Evolutionary conservation across 2,329 filamentous ascomycete species (phyloP), one percentile per base, ranked within the genome.

Genomic region (Botryotinia convoluta): DNA sequence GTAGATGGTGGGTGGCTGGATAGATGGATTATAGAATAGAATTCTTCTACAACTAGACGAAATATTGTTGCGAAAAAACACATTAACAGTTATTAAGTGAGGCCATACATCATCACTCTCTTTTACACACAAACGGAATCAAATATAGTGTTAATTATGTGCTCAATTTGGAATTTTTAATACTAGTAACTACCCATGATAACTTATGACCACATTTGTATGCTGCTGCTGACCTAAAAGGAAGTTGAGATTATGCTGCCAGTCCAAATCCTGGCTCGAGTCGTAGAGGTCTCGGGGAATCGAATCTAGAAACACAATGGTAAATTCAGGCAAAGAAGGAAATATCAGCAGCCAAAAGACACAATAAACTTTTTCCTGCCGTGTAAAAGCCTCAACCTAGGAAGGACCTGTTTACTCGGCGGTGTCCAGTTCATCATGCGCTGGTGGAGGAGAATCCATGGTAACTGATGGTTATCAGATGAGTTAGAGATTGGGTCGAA

Each of bases 361-460:
- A 72, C 69, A 73, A 73, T 72, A 57, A 76, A 78, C 74, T 78
- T 79, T 81, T 77, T 74, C 73, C 78, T 75, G 72, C 75, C 74
- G 61, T 73, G 64, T 69, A 72, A 75, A 77, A 74, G 76, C 76
- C 75, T 73, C 76, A 71, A 67, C 74, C 74, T 71, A 59, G 57
- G 67, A 70, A 72, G 70, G 72, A 79, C 77, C 76, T 80, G 76
- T 77, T 79, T 86, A 91, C 85, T 98, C 96, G 80, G 95, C 95
- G 81, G 96, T 95, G 83, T 99, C 96, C 82, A 98, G 89, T 81
- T 99, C 96, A 83, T 99, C 96, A 81, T 97, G 94, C 79, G 90
- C 91, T 76, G 93, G 91, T 76, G 93, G 90, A 78, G 93, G 92
- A 79, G 93, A 93, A 78, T 97, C 94, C 79, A 92, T 85, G 81